phyloP scores from a whole-genome alignment of 306 rosid genomes.

The Cucumis hystrix region DNA sequence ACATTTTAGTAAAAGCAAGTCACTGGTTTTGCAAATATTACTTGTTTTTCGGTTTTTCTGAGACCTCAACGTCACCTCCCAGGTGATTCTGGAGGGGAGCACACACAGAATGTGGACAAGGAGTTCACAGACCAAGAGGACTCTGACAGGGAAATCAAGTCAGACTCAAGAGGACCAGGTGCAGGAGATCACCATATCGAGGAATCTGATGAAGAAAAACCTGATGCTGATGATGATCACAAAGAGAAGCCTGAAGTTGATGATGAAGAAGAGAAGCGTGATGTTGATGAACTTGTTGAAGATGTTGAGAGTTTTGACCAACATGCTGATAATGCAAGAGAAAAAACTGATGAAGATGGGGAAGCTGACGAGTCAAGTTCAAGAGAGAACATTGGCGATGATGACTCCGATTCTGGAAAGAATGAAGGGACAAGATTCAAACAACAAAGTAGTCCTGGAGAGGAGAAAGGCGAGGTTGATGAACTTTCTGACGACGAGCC shows the following conservation, averaged over 20 bases:
- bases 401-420: constrained; percentile 31
- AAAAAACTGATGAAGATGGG: constrained; percentile 28
- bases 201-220: constrained; percentile 34
- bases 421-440: constrained; percentile 20
- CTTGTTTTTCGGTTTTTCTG: not conserved
- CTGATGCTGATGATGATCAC: constrained; percentile 20
- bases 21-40: not conserved
- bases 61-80: constrained; percentile 6
- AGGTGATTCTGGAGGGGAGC: constrained; percentile 57
- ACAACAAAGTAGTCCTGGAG: constrained; percentile 20
- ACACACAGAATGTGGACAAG: constrained; percentile 24
- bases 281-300: constrained; percentile 17
- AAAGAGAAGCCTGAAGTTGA: constrained; percentile 30
- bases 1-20: not conserved
- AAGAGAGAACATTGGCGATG: constrained; percentile 33
- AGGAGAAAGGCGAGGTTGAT: constrained; percentile 19
- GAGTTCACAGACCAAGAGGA: constrained; percentile 27
- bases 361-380: constrained; percentile 31
- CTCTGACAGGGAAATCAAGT: too few species aligned
- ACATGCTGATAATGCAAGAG: constrained; percentile 30
- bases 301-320: constrained; percentile 21
- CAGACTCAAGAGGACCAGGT: constrained; percentile 21
- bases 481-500: constrained; percentile 87
- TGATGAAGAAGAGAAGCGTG: constrained; percentile 34
- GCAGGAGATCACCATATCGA: constrained; percentile 17